phyloP scores from a whole-genome alignment of 176 grass and related monocot genomes.

The Urochloa ruziziensis region DNA sequence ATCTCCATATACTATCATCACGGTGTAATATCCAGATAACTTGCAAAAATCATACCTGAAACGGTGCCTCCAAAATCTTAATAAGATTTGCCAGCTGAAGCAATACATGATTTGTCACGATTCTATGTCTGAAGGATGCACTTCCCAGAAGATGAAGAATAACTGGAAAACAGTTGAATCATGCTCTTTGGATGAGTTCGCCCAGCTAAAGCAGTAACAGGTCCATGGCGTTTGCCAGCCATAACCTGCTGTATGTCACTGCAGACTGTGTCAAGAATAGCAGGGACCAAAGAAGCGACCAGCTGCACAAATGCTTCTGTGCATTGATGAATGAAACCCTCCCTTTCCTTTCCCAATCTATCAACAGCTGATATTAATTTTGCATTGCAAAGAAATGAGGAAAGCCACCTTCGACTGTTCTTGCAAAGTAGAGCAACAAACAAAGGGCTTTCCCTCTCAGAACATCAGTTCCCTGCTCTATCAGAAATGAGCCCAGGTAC shows the following conservation, averaged over 20 bases:
- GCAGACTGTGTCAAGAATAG: slow-evolving; percentile 77
- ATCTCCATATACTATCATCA: neutral
- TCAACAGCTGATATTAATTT: slow-evolving; percentile 88
- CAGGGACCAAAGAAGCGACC: slow-evolving; percentile 64
- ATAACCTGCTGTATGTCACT: slow-evolving; percentile 91
- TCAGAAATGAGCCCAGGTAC: slow-evolving; percentile 62
- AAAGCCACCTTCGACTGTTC: slow-evolving; percentile 88
- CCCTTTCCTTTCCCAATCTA: slow-evolving; percentile 85
- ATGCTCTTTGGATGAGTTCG: slow-evolving; percentile 76
- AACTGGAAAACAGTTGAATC: slow-evolving; percentile 83
- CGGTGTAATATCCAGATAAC: neutral
- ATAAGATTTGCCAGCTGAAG: slow-evolving; percentile 85
- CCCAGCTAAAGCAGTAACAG: slow-evolving; percentile 57
- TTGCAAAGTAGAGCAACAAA: slow-evolving; percentile 94
- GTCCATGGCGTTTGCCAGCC: slow-evolving; percentile 83
- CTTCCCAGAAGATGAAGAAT: slow-evolving; percentile 98
- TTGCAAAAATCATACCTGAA: slow-evolving; percentile 57
- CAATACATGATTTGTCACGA: slow-evolving; percentile 79
- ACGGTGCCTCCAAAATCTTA: slow-evolving; percentile 86
- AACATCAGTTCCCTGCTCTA: slow-evolving; percentile 81
- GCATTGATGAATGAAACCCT: slow-evolving; percentile 82
- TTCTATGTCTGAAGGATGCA: slow-evolving; percentile 73
- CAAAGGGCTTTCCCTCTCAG: slow-evolving; percentile 85
- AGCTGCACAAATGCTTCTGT: slow-evolving; percentile 77
- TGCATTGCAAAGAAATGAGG: slow-evolving; percentile 77